Evolutionary conservation across 169 alveolate species (phyloP), one percentile per base, ranked within the genome.

Genomic region (Plasmodium knowlesi): DNA sequence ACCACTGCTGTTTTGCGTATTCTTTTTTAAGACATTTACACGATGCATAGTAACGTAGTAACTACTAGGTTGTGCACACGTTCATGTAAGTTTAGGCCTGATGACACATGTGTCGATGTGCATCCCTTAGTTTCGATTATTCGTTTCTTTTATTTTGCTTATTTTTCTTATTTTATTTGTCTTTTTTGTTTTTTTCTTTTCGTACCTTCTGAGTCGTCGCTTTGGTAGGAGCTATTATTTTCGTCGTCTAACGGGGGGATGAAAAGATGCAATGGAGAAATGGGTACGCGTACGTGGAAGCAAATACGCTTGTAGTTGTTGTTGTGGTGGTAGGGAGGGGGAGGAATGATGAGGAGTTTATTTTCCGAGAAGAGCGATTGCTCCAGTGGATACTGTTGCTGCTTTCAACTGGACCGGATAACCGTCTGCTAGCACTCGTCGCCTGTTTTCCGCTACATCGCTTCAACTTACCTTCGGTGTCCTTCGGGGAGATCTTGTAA

Each of bases 191-290:
- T 28, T 84, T 73, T 72, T 41, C 19, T 46, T 85, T 72, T 43
- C 39, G 30, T 85, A 85, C 93, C 93, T 85, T 85, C 93, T 12
- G 85, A 67, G 34, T 85, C 79, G n/a, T 85, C 93, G 50, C 93
- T 85, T 16, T 73, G 84, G 43, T 30, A 76, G 30, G 93, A 72
- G 67, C 86, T 85, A 43, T 73, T 73, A 32, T 85, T 85, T 74
- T 85, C 84, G 41, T 85, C 84, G 67, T 85, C 93, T 85, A 32
- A 25, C 34, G 37, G 61, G 41, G n/a, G 50, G 34, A 9, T 22
- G 50, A 30, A 25, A 30, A 25, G 37, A 61, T 1, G 22, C 28
- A 22, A 70, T 46, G 46, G 14, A 82, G 28, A 0, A 61, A 37
- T 12, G 57, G 19, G 19, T 1, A 57, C 34, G 30, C 39, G 30